Percentiles rank a stretch among this genome's conserved stretches.
Evolutionary conservation across 192 early-diverging fungal genomes (phyloP).

Genomic region (Coemansia sp.): DNA sequence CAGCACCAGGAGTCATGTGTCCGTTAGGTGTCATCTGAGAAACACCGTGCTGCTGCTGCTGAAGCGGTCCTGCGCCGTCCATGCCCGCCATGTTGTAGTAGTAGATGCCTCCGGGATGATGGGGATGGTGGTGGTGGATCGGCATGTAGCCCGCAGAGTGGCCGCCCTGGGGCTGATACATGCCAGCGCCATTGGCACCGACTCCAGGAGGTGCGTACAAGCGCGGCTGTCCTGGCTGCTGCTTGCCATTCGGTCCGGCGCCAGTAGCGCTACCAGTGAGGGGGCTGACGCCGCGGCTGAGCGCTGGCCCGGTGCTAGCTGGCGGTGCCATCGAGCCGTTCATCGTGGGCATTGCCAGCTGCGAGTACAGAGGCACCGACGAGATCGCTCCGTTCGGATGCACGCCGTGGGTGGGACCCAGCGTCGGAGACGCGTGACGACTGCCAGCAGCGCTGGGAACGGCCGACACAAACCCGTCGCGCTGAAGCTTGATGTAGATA

Average conservation of each 20-base stretch:
- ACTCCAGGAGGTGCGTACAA: conserved; percentile 11
- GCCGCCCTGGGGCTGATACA: conserved; percentile 5
- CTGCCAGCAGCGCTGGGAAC: conserved; percentile 48
- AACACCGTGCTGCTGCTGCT: conserved; percentile 15
- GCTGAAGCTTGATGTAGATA: conserved; percentile 76
- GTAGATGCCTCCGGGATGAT: conserved; percentile 27
- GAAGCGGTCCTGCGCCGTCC: conserved; percentile 16
- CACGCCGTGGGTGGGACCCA: conserved; percentile 36
- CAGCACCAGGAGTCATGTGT: conserved; percentile 3
- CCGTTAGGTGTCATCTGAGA: conserved; percentile 27
- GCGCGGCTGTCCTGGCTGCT: conserved; percentile 10
- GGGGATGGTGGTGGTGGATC: conserved; percentile 17
- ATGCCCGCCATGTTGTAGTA: conserved; percentile 39
- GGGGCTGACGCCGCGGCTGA: conserved; percentile 42
- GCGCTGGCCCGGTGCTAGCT: conserved; percentile 19
- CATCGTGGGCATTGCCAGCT: conserved; percentile 7
- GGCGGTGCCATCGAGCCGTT: not conserved
- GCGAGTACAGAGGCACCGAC: conserved; percentile 40
- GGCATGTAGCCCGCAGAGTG: conserved; percentile 15
- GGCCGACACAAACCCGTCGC: conserved; percentile 52
- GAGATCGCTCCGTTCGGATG: conserved; percentile 33
- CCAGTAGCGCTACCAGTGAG: conserved; percentile 8
- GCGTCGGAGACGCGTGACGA: conserved; percentile 50
- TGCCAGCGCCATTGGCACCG: conserved; percentile 9
- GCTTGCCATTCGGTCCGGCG: conserved; percentile 2